phyloP scores from a whole-genome alignment of 257 asterid genomes.

The Nyctanthes arbortristis region DNA sequence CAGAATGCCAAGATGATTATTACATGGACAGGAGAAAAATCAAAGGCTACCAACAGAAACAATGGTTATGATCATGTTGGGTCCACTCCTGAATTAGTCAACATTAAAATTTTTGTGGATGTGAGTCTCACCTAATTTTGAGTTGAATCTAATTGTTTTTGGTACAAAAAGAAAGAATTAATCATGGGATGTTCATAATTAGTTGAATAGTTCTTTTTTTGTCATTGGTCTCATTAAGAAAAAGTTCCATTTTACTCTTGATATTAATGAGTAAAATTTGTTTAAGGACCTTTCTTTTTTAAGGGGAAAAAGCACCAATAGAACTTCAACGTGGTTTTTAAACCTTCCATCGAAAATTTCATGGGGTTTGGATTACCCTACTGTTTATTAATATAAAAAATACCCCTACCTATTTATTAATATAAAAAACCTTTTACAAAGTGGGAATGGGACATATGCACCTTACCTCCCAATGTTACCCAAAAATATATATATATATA shows the following conservation, averaged over 20 bases:
- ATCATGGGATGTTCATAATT: not conserved
- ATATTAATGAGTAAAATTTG: not conserved
- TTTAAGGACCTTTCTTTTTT: no score
- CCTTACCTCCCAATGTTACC: no score
- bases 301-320: no score
- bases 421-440: no score
- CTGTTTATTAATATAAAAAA: no score
- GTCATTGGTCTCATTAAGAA: not conserved
- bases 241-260: not conserved
- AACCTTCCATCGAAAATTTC: no score
- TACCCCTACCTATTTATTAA: no score
- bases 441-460: no score
- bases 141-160: not conserved
- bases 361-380: no score
- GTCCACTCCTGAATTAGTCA: not conserved
- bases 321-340: no score
- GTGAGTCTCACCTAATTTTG: not conserved
- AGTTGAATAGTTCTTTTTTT: not conserved
- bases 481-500: no score
- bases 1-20: conserved; percentile 55
- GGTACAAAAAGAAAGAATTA: not conserved
- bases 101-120: not conserved
- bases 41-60: conserved; percentile 12
- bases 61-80: not conserved
- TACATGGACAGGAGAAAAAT: conserved; percentile 32